Percentiles rank a stretch among this genome's conserved stretches.
phyloP scores from a whole-genome alignment of 495 filamentous ascomycete genomes.

The Copromyces sp. region DNA sequence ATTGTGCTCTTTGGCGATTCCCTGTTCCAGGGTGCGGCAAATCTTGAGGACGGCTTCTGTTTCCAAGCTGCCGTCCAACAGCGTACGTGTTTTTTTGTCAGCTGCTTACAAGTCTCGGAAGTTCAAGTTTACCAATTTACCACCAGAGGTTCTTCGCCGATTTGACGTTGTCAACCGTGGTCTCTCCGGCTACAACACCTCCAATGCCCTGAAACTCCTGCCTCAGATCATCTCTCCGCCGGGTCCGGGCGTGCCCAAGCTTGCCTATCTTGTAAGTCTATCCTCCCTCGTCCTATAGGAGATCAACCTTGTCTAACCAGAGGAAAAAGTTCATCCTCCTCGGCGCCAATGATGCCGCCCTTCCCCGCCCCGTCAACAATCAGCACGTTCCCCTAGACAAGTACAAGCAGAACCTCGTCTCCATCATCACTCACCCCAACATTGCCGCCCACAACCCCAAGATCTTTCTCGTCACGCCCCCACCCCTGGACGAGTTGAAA shows the following conservation, averaged over 20 bases:
- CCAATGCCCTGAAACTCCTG: slow-evolving; percentile 32
- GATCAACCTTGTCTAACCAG: not conserved
- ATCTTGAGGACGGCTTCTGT: slow-evolving; percentile 52
- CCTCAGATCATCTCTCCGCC: slow-evolving; percentile 33
- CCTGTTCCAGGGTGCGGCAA: slow-evolving; percentile 54
- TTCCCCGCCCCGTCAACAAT: slow-evolving; percentile 42
- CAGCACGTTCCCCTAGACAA: slow-evolving; percentile 67
- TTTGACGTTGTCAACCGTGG: slow-evolving; percentile 42
- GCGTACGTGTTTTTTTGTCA: slow-evolving; percentile 34
- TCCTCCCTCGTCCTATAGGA: not conserved
- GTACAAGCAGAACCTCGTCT: slow-evolving; percentile 60
- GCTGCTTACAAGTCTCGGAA: not conserved
- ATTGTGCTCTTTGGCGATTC: slow-evolving; percentile 78
- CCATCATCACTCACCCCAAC: slow-evolving; percentile 57
- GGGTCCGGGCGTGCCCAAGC: slow-evolving; percentile 40
- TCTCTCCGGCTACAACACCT: slow-evolving; percentile 40
- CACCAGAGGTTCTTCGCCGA: slow-evolving; percentile 31
- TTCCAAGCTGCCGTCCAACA: slow-evolving; percentile 63
- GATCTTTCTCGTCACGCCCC: slow-evolving; percentile 67
- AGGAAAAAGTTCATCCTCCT: slow-evolving; percentile 55
- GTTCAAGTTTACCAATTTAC: not conserved
- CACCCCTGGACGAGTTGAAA: slow-evolving; percentile 72
- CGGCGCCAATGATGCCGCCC: slow-evolving; percentile 74
- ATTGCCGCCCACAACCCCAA: slow-evolving; percentile 59
- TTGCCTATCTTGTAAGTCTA: slow-evolving; percentile 53